These are phyloP conservation scores for Ustilago hordei DNA, from an alignment of 1,284 basidiomycete species.

Conservation along the genomic window DNA sequence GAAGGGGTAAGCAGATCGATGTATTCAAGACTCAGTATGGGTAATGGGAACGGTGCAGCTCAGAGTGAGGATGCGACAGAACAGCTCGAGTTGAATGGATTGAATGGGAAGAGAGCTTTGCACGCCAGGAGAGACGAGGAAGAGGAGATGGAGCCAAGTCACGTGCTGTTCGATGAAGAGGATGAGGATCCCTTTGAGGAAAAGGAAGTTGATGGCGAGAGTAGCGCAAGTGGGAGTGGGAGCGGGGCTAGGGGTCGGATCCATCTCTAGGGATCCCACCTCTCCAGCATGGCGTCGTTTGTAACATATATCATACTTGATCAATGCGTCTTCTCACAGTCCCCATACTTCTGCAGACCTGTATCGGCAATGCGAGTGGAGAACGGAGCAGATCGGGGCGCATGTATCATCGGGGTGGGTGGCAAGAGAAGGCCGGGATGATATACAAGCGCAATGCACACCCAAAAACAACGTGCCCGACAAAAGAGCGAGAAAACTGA, in stretches of 20 bases:
- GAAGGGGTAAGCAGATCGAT: constrained; percentile 20
- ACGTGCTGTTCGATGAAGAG: constrained; percentile 57
- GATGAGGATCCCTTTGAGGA: constrained; percentile 58
- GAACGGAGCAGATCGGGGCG: too few species aligned
- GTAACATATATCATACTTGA: too few species aligned
- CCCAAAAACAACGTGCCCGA: constrained; percentile 2
- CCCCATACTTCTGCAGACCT: too few species aligned
- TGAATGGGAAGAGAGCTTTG: constrained; percentile 10
- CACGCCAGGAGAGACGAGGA: constrained; percentile 8
- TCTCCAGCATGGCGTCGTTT: not conserved
- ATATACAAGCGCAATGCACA: not conserved
- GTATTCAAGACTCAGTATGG: constrained; percentile 43
- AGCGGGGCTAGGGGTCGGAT: constrained; percentile 17
- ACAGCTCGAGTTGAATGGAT: constrained; percentile 36
- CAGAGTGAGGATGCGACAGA: constrained; percentile 7
- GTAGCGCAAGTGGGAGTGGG: constrained; percentile 27
- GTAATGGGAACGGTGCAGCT: not conserved
- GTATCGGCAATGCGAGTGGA: too few species aligned
- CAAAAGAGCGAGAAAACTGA: not conserved
- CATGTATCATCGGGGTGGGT: too few species aligned
- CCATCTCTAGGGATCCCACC: constrained; percentile 16
- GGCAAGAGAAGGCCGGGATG: not conserved
- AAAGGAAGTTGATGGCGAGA: constrained; percentile 30
- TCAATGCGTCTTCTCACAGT: too few species aligned
- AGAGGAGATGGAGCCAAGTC: constrained; percentile 20